Evolutionary conservation across 129 eudicot species (phyloP).

Genomic region (Daucus carota): DH1_v3.0 NC_030389.2:6749001-6749500

Average conservation of each 20-base stretch:
- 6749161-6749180: conserved; percentile 62
- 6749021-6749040: conserved; percentile 96
- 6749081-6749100: conserved; percentile 92
- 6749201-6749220: conserved; percentile 82
- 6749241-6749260: conserved; percentile 68
- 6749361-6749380: conserved; percentile 62
- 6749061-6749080: conserved; percentile 99
- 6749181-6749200: conserved; percentile 85
- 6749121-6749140: conserved; percentile 97
- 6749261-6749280: conserved; percentile 55
- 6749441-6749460: conserved; percentile 81
- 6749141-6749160: conserved; percentile 78
- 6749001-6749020: conserved; percentile 92
- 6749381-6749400: conserved; percentile 53
- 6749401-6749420: conserved; percentile 84
- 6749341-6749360: conserved; percentile 83
- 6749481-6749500: conserved; percentile 74
- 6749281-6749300: conserved; percentile 81
- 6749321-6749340: conserved; percentile 65
- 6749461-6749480: conserved; percentile 82
- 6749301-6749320: conserved; percentile 59
- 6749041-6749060: conserved; percentile 99
- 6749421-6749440: conserved; percentile 77
- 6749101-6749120: conserved; percentile 98
- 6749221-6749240: conserved; percentile 97